Evolutionary conservation across 441 rosid genomes (phyloP).

Genomic region (Erodium trifolium): DNA sequence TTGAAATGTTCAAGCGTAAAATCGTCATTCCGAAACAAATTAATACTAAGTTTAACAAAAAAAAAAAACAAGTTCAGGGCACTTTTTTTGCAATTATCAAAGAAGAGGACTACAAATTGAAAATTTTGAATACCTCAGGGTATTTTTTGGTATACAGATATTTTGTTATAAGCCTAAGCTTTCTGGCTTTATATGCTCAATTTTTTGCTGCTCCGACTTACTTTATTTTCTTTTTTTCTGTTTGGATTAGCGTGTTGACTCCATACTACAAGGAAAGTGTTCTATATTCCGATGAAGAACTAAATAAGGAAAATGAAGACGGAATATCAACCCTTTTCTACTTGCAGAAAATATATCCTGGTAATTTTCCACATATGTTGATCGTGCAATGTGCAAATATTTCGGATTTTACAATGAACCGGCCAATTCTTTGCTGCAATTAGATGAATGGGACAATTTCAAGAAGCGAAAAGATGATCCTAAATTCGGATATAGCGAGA

Average conservation of each 20-base stretch:
- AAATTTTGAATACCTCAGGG: too few species aligned
- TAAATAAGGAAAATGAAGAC: conserved; percentile 22
- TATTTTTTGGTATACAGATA: too few species aligned
- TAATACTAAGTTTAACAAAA: too few species aligned
- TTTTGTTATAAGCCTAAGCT: too few species aligned
- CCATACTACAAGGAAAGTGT: conserved; percentile 92
- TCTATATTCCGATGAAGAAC: conserved; percentile 80
- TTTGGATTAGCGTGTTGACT: conserved; percentile 72
- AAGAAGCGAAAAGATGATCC: conserved; percentile 42
- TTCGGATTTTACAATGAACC: conserved; percentile 13
- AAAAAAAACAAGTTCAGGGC: too few species aligned
- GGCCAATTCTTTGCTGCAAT: conserved; percentile 18
- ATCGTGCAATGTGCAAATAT: conserved; percentile 16
- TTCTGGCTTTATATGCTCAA: too few species aligned
- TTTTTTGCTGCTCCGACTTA: conserved; percentile 12
- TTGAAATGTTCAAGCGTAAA: too few species aligned
- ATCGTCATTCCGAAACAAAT: too few species aligned
- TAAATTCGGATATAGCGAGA: conserved; percentile 16
- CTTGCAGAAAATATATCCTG: conserved; percentile 30
- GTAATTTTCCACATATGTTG: conserved; percentile 30
- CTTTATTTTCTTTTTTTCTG: conserved; percentile 12
- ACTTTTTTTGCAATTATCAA: too few species aligned
- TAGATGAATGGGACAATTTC: conserved; percentile 93
- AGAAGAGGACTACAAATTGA: too few species aligned
- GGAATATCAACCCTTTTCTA: too few species aligned